Base-by-base conservation (phyloP, 75 land plant genomes). In the Selaginella tamariscina region DNA sequence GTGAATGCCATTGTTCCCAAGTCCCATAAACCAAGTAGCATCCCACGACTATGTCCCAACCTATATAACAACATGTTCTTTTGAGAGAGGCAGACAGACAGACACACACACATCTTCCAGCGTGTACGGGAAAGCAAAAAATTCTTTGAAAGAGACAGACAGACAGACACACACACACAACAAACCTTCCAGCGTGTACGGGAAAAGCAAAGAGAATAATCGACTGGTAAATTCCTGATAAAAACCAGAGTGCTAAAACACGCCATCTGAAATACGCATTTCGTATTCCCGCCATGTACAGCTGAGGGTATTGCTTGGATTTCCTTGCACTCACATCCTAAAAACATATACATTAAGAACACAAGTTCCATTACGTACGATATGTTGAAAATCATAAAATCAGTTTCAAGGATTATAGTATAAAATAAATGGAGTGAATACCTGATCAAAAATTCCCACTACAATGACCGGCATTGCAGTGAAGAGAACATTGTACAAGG, bases 1-100 rank as follows among this genome's bases (percentile, higher is more conserved):
- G 99, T 95, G 68, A 87, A 95, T 54, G 89, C 96, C 96, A 95
- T 91, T 31, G 99, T 95, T 62, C 97, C 84, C 54, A 90, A 78
- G 81, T 95, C 96, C 96, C 99, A 95, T 9, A 83, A 78, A 23
- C 99, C 99, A 74, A 95, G 81, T 59, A 87, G 76, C 75, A 78
- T 87, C n/a, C 92, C 92, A 24, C 87, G 79, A 54, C 81, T 68
- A 70, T 80, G 81, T 32, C 84, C n/a, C n/a, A n/a, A n/a, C n/a
- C n/a, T n/a, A n/a, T n/a, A n/a, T n/a, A n/a, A n/a, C n/a, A n/a
- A n/a, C n/a, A n/a, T n/a, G n/a, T n/a, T n/a, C n/a, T n/a, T n/a
- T n/a, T n/a, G n/a, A n/a, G n/a, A n/a, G n/a, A n/a, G n/a, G n/a
- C n/a, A n/a, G n/a, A n/a, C n/a, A n/a, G n/a, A n/a, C n/a, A n/a